Evolutionary conservation across 2,329 filamentous ascomycete species (phyloP).

Genomic region (Immersiporthe knoxdaviesiana): DNA sequence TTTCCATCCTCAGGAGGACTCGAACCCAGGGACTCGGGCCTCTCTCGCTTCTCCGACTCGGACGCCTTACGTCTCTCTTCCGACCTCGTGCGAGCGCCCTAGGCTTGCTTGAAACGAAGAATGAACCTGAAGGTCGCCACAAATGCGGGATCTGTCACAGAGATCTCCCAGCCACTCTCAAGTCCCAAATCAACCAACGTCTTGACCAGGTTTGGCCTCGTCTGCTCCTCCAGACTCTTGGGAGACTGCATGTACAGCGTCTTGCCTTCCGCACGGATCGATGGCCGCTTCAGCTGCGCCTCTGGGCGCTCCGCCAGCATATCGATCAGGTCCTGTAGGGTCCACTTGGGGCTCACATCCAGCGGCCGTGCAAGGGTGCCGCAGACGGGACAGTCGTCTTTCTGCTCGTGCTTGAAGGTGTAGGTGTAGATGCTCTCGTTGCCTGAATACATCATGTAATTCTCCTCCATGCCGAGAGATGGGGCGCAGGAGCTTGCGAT

Average conservation of each 20-base stretch:
- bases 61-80: background rate
- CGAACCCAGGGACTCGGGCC: background rate
- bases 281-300: constrained; percentile 92
- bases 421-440: constrained; percentile 97
- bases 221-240: constrained; percentile 80
- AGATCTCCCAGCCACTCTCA: constrained; percentile 81
- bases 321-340: constrained; percentile 83
- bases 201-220: constrained; percentile 77
- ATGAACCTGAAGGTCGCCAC: constrained; percentile 67
- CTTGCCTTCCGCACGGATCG: constrained; percentile 75
- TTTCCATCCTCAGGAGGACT: constrained; percentile 6
- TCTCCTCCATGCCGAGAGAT: constrained; percentile 74
- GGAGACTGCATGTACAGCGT: constrained; percentile 91
- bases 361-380: constrained; percentile 80
- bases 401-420: constrained; percentile 93
- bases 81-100: constrained; percentile 17
- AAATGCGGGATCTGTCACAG: constrained; percentile 91
- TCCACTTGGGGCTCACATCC: constrained; percentile 69
- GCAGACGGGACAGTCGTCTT: constrained; percentile 93
- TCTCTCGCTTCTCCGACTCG: constrained; percentile 2
- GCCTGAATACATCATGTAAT: constrained; percentile 99
- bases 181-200: constrained; percentile 75
- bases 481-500: constrained; percentile 84
- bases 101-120: constrained; percentile 49
- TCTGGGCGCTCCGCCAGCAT: constrained; percentile 82